Conservation (phyloP, 768 basidiomycete species). For the Kwoniella europaea region DNA sequence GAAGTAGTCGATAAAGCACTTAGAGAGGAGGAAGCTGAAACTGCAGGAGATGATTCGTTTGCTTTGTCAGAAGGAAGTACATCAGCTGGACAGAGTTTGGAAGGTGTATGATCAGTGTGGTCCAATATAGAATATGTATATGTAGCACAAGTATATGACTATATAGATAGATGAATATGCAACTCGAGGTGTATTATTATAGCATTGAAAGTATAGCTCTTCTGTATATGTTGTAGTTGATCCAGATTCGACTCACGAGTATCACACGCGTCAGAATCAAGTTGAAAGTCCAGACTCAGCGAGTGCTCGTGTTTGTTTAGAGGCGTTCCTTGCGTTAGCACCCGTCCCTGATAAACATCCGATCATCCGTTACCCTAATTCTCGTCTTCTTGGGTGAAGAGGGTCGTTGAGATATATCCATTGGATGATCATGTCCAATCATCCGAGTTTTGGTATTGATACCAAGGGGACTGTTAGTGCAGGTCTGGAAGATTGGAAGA, state of each 20-base stretch:
- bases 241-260: not conserved
- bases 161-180: not conserved
- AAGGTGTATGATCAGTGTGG: not conserved
- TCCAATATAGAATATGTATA: not conserved
- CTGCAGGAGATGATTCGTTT: constrained; percentile 28
- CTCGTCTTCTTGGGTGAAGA: not conserved
- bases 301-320: not conserved
- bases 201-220: no score
- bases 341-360: not conserved
- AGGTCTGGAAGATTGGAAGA: not conserved
- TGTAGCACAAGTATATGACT: not conserved
- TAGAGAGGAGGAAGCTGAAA: constrained; percentile 48
- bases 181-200: no score
- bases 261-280: not conserved
- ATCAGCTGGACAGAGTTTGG: constrained; percentile 8
- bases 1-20: constrained; percentile 53
- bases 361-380: not conserved
- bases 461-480: not conserved
- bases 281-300: not conserved
- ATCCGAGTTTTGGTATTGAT: not conserved
- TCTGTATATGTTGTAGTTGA: not conserved
- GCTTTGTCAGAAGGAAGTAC: constrained; percentile 20
- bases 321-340: not conserved
- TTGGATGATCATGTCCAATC: not conserved
- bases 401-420: not conserved